These are phyloP conservation scores for Ceratocystis harringtonii DNA, from an alignment of 2,329 filamentous ascomycete species.

Conservation along the genomic window DNA sequence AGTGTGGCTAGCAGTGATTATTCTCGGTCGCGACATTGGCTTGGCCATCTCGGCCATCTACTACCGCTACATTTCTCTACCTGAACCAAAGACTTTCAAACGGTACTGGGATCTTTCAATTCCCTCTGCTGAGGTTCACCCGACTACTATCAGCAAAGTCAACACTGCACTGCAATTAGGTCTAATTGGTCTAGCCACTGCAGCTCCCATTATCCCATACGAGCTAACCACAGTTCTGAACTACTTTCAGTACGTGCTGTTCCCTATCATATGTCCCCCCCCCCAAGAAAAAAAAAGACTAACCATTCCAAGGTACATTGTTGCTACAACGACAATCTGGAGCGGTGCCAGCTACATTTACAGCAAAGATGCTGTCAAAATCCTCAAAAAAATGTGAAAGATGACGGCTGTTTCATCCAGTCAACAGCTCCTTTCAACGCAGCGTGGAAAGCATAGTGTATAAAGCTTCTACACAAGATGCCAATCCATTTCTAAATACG, in stretches of 20 bases:
- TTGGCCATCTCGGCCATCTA: conserved; percentile 80
- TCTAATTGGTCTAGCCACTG: conserved; percentile 71
- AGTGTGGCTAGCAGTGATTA: conserved; percentile 81
- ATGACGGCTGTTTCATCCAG: background rate
- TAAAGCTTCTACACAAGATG: background rate
- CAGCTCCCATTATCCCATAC: conserved; percentile 56
- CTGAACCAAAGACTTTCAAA: conserved; percentile 78
- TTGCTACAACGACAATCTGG: conserved; percentile 82
- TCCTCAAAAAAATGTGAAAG: conserved; percentile 35
- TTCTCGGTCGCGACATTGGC: conserved; percentile 74
- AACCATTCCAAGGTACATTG: conserved; percentile 49
- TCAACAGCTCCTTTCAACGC: background rate
- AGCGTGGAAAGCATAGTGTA: background rate
- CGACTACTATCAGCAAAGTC: conserved; percentile 73
- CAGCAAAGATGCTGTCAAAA: conserved; percentile 82
- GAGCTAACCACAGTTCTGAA: conserved; percentile 41
- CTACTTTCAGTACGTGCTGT: conserved; percentile 44
- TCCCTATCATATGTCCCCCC: background rate
- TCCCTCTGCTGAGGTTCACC: conserved; percentile 69
- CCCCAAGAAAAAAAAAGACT: background rate
- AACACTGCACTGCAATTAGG: conserved; percentile 87
- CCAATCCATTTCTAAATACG: background rate
- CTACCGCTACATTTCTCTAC: conserved; percentile 88
- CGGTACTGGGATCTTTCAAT: conserved; percentile 97
- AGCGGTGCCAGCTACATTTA: conserved; percentile 86